Conservation (phyloP, 345 rosid genomes). For the Rhodamnia rubescens region DNA sequence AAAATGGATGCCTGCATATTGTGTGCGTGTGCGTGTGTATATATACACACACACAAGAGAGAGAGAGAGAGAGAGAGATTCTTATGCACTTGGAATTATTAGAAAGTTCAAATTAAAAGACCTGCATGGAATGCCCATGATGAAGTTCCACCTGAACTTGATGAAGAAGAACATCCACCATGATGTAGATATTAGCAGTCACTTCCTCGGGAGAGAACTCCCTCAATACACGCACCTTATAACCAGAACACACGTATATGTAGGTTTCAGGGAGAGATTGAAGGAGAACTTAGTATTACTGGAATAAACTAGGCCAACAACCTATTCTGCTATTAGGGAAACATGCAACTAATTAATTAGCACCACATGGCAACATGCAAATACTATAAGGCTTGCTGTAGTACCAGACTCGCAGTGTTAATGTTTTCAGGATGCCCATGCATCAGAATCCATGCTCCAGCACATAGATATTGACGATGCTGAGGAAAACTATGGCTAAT, state of each 20-base stretch:
- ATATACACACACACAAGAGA: too few species aligned
- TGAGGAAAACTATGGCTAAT: slow-evolving; percentile 64
- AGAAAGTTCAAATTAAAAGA: slow-evolving; percentile 5
- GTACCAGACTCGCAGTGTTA: slow-evolving; percentile 79
- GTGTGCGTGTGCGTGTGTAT: too few species aligned
- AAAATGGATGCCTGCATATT: background rate
- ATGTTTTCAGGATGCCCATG: slow-evolving; percentile 86
- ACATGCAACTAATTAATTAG: background rate
- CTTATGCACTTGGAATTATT: background rate
- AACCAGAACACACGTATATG: slow-evolving; percentile 7
- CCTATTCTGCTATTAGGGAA: background rate
- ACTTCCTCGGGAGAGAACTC: slow-evolving; percentile 97
- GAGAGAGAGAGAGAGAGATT: background rate
- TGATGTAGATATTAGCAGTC: slow-evolving; percentile 82
- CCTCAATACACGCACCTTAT: slow-evolving; percentile 70
- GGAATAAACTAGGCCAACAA: slow-evolving; percentile 3
- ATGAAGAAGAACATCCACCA: slow-evolving; percentile 97
- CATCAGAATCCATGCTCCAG: slow-evolving; percentile 97
- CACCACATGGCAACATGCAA: background rate
- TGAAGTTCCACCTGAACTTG: slow-evolving; percentile 68
- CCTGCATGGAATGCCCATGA: slow-evolving; percentile 68
- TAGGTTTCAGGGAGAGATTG: background rate
- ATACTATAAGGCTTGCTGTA: background rate
- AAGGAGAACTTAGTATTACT: background rate
- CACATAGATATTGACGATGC: slow-evolving; percentile 85